These are phyloP conservation scores for Eucalyptus erythrocorys DNA, from an alignment of 345 rosid genomes.

Conservation along the genomic window DNA sequence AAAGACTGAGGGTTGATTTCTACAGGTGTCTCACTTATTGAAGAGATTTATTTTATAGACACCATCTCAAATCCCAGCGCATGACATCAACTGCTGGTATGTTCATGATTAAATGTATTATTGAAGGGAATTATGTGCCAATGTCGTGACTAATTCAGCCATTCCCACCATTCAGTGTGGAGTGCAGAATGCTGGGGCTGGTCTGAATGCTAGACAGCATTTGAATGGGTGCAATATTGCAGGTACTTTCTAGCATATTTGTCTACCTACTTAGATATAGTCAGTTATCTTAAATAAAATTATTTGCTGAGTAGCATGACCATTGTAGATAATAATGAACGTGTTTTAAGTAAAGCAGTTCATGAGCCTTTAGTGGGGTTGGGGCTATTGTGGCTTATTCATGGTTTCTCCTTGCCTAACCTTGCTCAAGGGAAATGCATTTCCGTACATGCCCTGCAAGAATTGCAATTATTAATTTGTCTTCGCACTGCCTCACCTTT, in stretches of 20 bases:
- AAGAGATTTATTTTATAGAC: not conserved
- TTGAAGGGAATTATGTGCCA: not conserved
- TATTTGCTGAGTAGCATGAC: not conserved
- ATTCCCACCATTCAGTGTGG: not conserved
- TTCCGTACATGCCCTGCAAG: not conserved
- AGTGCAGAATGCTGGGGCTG: not conserved
- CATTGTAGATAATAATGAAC: not conserved
- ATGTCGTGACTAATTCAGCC: not conserved
- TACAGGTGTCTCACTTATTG: not conserved
- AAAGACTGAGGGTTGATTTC: not conserved
- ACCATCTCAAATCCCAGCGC: not conserved
- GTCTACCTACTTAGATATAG: not conserved
- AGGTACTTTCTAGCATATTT: not conserved
- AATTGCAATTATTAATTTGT: not conserved
- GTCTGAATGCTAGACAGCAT: not conserved
- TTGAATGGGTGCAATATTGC: not conserved
- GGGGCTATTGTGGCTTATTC: not conserved
- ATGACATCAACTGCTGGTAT: not conserved
- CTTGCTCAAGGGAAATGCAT: not conserved
- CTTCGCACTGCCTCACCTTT: not conserved
- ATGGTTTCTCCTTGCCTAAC: not conserved
- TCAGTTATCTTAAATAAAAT: not conserved
- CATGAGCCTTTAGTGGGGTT: not conserved
- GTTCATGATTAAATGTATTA: not conserved
- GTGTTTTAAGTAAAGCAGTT: not conserved